Base-by-base conservation (phyloP, 1,139 yeast genomes). In the Blastobotrys serpentis region DNA sequence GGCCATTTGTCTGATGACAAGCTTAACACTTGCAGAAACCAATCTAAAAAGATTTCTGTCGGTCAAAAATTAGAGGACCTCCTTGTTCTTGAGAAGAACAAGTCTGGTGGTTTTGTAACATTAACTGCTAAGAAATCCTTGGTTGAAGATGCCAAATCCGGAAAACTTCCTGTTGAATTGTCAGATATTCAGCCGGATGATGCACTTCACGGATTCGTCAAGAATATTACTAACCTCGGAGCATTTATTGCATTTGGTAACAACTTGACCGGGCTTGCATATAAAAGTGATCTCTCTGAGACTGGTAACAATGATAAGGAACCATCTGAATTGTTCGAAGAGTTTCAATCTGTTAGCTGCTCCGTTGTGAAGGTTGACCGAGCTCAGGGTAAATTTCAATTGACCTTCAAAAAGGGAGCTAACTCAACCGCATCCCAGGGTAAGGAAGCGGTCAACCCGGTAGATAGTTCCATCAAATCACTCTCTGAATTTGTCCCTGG, bases 171-270 rank as follows among this genome's bases (percentile, higher is more conserved):
- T 32, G 58, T 73, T 2, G 63, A 69, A 11, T 84, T 81, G 60
- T 73, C 74, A 19, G 92, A 86, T 42, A 72, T 89, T 44, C 67
- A 74, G 41, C 67, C 75, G n/a, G 79, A 79, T 25, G 70, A 68
- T 43, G 46, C 49, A 37, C 49, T 60, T 16, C 58, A 79, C 53
- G 98, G 98, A 38, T 90, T 75, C 63, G 78, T 92, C 46, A 85
- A 81, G 59, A 82, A 89, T 22, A 82, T 87, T 23, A 85, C 94
- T 47, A 75, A 77, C 64, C 53, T 56, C 21, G 98, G 98, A 56
- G 74, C 88, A 23, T 90, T 92, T 65, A 85, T 92, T 50, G 79
- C 85, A 0, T 92, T 92, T 67, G 89, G 84, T 52, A 86, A 86
- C 56, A 79, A 77, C 48, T 77, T 90, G 56, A 86, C 89, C 26